Conservation (phyloP, 306 rosid species). For the Amphicarpaea edgeworthii region DNA sequence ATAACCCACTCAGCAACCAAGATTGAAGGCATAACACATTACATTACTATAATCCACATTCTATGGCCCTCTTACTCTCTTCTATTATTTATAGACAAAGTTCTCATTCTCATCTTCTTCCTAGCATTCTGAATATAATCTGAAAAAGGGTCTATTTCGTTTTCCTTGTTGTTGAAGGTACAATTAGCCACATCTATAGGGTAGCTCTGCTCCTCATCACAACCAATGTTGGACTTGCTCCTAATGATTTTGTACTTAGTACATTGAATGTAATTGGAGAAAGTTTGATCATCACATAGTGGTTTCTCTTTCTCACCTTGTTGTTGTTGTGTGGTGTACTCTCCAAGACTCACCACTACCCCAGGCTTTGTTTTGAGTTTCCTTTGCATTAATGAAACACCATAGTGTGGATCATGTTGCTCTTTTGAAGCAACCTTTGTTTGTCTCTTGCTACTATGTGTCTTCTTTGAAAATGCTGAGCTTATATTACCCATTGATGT, state of each 20-base stretch:
- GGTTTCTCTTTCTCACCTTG: not conserved
- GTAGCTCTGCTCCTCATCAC: not conserved
- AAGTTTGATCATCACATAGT: conserved; percentile 37
- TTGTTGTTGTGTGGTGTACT: not conserved
- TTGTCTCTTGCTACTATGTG: not conserved
- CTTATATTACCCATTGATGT: conserved; percentile 18
- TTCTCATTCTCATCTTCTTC: conserved; percentile 52
- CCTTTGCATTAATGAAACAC: too few relatives aligned
- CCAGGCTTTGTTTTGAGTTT: not conserved
- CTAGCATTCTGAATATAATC: conserved; percentile 50
- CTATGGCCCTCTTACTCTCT: conserved; percentile 28
- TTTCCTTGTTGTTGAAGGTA: conserved; percentile 26
- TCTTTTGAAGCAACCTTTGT: not conserved
- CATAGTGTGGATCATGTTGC: too few relatives aligned
- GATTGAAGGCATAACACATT: not conserved
- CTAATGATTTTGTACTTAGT: conserved; percentile 41
- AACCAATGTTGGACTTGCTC: conserved; percentile 31
- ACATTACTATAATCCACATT: not conserved
- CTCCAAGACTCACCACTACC: not conserved
- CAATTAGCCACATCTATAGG: conserved; percentile 29
- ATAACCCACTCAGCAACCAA: not conserved
- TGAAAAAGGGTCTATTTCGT: conserved; percentile 48
- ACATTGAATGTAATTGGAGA: not conserved
- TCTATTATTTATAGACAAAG: conserved; percentile 39
- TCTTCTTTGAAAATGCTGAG: conserved; percentile 2